phyloP scores from a whole-genome alignment of 1,284 basidiomycete species.

The Pseudomicrostroma phylloplanum region DNA sequence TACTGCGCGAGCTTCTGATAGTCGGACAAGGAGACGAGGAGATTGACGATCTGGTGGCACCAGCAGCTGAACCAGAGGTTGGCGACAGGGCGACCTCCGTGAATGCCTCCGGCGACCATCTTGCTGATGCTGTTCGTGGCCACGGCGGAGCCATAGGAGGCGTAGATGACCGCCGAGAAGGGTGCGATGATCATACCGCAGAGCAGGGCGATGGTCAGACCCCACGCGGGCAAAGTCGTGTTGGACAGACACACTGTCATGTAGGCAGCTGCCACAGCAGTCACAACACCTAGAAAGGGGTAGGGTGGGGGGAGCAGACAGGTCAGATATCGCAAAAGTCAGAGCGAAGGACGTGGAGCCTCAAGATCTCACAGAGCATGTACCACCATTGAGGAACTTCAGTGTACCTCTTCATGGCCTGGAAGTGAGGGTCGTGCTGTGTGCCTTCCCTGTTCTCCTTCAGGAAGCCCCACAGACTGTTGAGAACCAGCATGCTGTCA shows the following conservation, averaged over 20 bases:
- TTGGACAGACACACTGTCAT: conserved; percentile 24
- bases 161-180: conserved; percentile 24
- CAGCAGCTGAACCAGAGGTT: conserved; percentile 32
- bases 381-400: conserved; percentile 47
- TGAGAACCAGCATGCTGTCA: no score
- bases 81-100: conserved; percentile 28
- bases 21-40: conserved; percentile 20
- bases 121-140: conserved; percentile 28
- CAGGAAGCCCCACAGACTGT: neutral
- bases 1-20: conserved; percentile 19
- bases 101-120: conserved; percentile 29
- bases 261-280: conserved; percentile 11
- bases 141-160: conserved; percentile 22
- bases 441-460: neutral
- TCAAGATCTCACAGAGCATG: neutral
- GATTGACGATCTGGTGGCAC: conserved; percentile 23
- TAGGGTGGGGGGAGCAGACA: conserved; percentile 6
- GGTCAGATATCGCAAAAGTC: neutral
- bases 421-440: conserved; percentile 10
- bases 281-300: conserved; percentile 14
- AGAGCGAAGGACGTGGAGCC: neutral
- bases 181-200: conserved; percentile 24
- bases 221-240: conserved; percentile 31
- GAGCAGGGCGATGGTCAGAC: conserved; percentile 22
- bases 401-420: conserved; percentile 42